Evolutionary conservation across 2,329 filamentous ascomycete species (phyloP).

Genomic region (Teratosphaeria destructans): DNA sequence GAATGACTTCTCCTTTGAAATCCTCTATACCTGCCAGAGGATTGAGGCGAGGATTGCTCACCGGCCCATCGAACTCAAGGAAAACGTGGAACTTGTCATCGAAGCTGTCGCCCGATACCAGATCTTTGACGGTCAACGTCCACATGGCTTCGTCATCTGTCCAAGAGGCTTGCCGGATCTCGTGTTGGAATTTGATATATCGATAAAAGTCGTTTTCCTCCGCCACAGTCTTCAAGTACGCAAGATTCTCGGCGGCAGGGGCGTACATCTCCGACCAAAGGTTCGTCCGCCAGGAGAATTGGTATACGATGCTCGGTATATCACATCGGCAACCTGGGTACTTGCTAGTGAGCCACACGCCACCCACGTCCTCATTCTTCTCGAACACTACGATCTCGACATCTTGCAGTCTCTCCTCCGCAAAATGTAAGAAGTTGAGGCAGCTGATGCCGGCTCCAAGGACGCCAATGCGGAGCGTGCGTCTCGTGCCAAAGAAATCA

Average conservation of each 20-base stretch:
- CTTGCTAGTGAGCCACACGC: conserved; percentile 25
- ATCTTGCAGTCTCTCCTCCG: conserved; percentile 8
- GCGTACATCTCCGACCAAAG: conserved; percentile 16
- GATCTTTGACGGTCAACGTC: conserved; percentile 9
- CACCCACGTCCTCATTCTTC: conserved; percentile 27
- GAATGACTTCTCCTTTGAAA: conserved; percentile 9
- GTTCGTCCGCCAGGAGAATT: conserved; percentile 24
- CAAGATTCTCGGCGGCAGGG: conserved; percentile 12
- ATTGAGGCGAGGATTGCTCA: conserved; percentile 6
- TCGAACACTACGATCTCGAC: conserved; percentile 16
- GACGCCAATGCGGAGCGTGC: conserved; percentile 11
- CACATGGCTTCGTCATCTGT: conserved; percentile 9
- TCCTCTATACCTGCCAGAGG: conserved; percentile 3
- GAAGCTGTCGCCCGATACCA: conserved; percentile 1
- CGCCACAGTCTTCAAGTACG: conserved; percentile 10
- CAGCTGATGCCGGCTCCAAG: conserved; percentile 14
- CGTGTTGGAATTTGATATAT: conserved; percentile 11
- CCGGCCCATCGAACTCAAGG: conserved; percentile 14
- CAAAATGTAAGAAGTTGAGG: conserved; percentile 14
- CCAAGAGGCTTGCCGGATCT: conserved; percentile 9
- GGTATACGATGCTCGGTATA: conserved; percentile 23
- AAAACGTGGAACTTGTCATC: conserved; percentile 13
- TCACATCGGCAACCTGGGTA: conserved; percentile 23
- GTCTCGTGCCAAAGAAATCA: conserved; percentile 12
- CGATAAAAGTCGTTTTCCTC: conserved; percentile 12